Percentiles rank a stretch among this genome's conserved stretches.
These are phyloP conservation scores for Pseudocohnilembus persalinus DNA, from an alignment of 169 alveolate species.

Conservation along the genomic window DNA sequence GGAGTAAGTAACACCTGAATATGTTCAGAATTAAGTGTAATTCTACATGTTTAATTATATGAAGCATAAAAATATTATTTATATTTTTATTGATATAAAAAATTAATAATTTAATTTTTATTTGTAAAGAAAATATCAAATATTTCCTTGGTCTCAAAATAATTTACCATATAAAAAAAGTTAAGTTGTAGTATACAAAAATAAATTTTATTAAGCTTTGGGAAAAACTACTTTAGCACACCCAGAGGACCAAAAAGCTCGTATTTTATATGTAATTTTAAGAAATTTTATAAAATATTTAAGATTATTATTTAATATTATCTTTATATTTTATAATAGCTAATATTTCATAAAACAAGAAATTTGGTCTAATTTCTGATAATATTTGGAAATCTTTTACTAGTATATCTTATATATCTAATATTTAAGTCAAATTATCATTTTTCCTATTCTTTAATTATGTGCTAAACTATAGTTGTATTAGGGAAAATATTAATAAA, in stretches of 20 bases:
- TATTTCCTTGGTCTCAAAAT: neutral
- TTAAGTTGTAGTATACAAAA: neutral
- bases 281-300: too few relatives aligned
- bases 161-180: neutral
- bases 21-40: neutral
- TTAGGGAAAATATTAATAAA: too few relatives aligned
- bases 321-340: neutral
- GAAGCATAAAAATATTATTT: too few relatives aligned
- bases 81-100: too few relatives aligned
- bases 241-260: neutral
- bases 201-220: neutral
- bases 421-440: neutral
- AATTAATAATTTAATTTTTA: too few relatives aligned
- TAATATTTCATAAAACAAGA: neutral
- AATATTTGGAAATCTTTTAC: neutral
- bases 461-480: too few relatives aligned
- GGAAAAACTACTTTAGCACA: neutral
- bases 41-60: too few relatives aligned
- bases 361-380: too few relatives aligned
- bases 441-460: too few relatives aligned
- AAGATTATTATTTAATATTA: too few relatives aligned
- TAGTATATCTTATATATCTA: neutral
- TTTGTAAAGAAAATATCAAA: too few relatives aligned
- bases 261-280: neutral
- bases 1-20: neutral